Base-by-base conservation (phyloP, 2,329 filamentous ascomycete species). In the Byssothecium circinans region DNA sequence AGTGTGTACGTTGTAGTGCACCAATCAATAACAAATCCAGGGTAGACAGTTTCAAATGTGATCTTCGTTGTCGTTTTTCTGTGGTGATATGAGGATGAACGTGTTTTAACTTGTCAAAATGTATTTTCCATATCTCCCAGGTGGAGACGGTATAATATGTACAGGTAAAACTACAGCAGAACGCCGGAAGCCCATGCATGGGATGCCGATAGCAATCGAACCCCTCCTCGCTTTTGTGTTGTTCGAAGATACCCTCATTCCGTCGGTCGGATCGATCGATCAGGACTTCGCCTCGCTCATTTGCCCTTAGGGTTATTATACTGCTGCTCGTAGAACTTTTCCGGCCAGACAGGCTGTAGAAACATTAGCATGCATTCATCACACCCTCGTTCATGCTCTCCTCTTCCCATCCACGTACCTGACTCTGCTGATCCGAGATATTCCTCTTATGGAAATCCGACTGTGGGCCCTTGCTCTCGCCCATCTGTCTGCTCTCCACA, bases 281-380 rank as follows among this genome's bases (percentile, higher is more conserved):
- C 11, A 15, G 20, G 20, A 7, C 17, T 23, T 29, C 30, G 12
- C 17, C 29, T 11, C 5, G 46, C 20, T 53, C 55, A 69, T 67
- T 70, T 70, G 47, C 65, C 62, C 57, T 69, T 69, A 40, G 60
- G 56, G 40, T 68, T 65, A 47, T 60, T 57, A 49, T 56, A 56
- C 35, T 67, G 64, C 36, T 57, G 49, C 52, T 70, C 60, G 53
- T 70, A 62, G 44, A 69, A 68, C 49, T 67, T 68, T 14, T 39
- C 42, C 1, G 62, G 61, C 52, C 54, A 65, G 18, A 68, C 57
- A 35, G 48, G 44, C 60, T 63, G 19, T 25, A 19, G 22, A 14
- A 11, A 7, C n/a, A 4, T 40, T n/a, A 42, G 29, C 18, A 33
- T n/a, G 5, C 11, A 36, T 15, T 12, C 15, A 18, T 17, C 17